Conservation (phyloP, 2,329 filamentous ascomycete genomes). For the Colletotrichum graminicola region DNA sequence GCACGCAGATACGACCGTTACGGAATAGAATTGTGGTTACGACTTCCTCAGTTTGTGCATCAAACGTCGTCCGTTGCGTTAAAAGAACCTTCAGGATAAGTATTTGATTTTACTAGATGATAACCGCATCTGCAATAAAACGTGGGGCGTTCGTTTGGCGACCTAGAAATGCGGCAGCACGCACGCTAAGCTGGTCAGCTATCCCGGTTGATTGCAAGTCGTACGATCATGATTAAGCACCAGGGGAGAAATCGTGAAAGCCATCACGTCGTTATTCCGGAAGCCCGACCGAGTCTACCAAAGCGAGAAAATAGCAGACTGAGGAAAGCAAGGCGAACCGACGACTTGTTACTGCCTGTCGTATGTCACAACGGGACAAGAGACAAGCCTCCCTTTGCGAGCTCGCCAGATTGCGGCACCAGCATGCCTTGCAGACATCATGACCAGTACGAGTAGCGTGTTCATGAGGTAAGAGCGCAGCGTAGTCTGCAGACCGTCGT, state of each 20-base stretch:
- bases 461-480: background rate
- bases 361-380: background rate
- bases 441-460: background rate
- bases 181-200: background rate
- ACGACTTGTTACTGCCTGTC: background rate
- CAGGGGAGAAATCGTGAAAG: constrained; percentile 23
- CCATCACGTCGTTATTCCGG: constrained; percentile 37
- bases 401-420: background rate
- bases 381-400: background rate
- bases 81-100: background rate
- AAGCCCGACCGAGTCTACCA: constrained; percentile 21
- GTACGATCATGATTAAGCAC: background rate
- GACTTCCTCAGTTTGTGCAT: background rate
- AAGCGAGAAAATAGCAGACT: constrained; percentile 16
- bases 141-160: too few relatives aligned
- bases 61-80: background rate
- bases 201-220: background rate
- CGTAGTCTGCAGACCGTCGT: background rate
- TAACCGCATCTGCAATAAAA: background rate
- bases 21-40: constrained; percentile 24
- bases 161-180: background rate
- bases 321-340: background rate
- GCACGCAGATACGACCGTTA: constrained; percentile 32
- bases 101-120: background rate
- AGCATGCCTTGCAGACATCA: background rate